A percentile compares a stretch with the other conserved stretches of the same genome.
phyloP scores from a whole-genome alignment of 2,329 filamentous ascomycete species.

The Scedosporium dehoogii region DNA sequence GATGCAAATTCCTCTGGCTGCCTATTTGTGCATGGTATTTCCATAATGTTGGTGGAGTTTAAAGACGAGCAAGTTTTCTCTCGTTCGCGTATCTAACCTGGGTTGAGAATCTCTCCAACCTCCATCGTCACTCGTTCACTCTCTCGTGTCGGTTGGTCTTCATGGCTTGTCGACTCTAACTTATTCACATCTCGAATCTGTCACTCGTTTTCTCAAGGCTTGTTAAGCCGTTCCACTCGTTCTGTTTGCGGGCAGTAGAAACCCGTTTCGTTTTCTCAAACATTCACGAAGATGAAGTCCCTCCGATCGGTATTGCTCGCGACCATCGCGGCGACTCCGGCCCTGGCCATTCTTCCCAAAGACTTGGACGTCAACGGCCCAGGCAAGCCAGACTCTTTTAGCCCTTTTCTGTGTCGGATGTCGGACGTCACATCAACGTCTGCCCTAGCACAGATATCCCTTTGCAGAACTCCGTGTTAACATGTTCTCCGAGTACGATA shows the following conservation, averaged over 20 bases:
- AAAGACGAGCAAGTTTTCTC: background rate
- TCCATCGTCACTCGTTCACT: background rate
- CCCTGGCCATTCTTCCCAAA: background rate
- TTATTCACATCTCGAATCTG: background rate
- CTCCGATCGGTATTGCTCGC: background rate
- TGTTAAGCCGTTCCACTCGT: background rate
- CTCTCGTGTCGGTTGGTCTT: too few species aligned
- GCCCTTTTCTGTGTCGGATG: too few species aligned
- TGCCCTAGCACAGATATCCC: too few species aligned
- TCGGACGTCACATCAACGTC: too few species aligned
- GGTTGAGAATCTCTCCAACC: background rate
- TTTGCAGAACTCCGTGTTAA: background rate
- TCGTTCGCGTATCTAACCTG: background rate
- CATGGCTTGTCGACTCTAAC: background rate
- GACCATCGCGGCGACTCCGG: background rate
- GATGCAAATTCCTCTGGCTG: too few species aligned
- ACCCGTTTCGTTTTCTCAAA: background rate
- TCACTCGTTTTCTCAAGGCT: background rate
- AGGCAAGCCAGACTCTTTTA: constrained; percentile 1
- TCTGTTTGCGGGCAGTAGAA: background rate
- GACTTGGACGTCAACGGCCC: constrained; percentile 1
- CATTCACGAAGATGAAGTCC: background rate
- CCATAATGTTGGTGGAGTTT: background rate
- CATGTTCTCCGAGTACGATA: constrained; percentile 18
- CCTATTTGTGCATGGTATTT: background rate